These are phyloP conservation scores for Trichoderma oligosporum DNA, from an alignment of 2,329 filamentous ascomycete genomes.

Conservation along the genomic window DNA sequence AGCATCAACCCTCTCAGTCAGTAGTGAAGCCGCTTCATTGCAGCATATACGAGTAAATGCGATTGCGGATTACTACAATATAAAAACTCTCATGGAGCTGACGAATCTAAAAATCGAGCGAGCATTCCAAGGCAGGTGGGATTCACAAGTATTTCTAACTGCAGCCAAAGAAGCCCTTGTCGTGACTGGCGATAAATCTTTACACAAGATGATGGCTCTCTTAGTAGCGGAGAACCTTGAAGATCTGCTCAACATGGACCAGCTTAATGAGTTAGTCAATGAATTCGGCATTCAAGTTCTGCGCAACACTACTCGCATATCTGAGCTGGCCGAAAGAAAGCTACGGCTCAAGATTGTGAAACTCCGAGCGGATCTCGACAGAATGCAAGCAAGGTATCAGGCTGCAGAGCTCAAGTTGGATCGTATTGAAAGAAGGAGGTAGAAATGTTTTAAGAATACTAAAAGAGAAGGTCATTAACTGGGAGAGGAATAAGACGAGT, in stretches of 20 bases:
- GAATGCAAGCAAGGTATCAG: neutral
- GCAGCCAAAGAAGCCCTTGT: constrained; percentile 4
- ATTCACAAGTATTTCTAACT: neutral
- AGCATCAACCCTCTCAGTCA: neutral
- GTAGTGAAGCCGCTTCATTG: constrained; percentile 12
- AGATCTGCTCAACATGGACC: neutral
- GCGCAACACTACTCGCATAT: neutral
- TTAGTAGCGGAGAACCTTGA: neutral
- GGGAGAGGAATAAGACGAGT: too few species aligned
- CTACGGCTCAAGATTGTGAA: neutral
- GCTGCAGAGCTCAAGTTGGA: too few species aligned
- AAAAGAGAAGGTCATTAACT: too few species aligned
- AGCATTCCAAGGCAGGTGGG: neutral
- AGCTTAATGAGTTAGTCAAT: neutral
- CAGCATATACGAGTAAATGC: constrained; percentile 25
- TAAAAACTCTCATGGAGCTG: constrained; percentile 19
- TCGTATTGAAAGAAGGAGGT: too few species aligned
- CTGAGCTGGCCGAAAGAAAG: neutral
- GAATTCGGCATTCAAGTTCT: constrained; percentile 2
- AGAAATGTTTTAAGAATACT: too few species aligned
- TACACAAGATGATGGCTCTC: constrained; percentile 9
- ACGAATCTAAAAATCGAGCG: constrained; percentile 19
- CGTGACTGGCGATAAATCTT: constrained; percentile 3
- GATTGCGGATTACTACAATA: constrained; percentile 24
- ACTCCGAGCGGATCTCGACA: neutral